phyloP scores from a whole-genome alignment of 169 alveolate genomes.

The Eimeria praecox region DNA sequence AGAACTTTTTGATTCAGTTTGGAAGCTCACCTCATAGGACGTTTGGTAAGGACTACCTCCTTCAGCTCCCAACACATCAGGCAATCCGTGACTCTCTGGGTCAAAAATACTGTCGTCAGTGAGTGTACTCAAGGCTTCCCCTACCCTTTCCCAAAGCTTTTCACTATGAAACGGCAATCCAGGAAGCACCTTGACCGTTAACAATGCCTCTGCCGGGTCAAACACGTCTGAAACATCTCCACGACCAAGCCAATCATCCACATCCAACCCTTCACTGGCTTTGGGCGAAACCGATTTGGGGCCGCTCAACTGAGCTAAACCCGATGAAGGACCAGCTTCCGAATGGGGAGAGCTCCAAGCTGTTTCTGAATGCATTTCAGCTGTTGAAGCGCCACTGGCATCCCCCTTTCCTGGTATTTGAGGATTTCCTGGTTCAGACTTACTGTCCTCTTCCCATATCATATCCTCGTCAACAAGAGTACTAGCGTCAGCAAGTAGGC shows the following conservation, averaged over 20 bases:
- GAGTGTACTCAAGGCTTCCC: neutral
- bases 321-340: neutral
- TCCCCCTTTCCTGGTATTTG: neutral
- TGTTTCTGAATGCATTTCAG: neutral
- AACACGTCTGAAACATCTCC: neutral
- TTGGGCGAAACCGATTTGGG: neutral
- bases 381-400: neutral
- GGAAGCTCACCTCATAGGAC: neutral
- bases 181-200: neutral
- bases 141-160: too few relatives aligned
- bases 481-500: neutral
- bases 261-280: neutral
- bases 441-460: neutral
- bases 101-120: neutral
- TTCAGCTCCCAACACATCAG: neutral
- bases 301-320: neutral
- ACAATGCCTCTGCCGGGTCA: neutral
- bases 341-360: neutral
- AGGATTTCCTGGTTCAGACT: neutral
- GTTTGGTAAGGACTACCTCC: neutral
- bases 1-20: neutral
- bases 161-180: neutral
- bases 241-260: neutral
- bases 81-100: neutral
- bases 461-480: neutral